phyloP scores from a whole-genome alignment of 2,329 filamentous ascomycete species.

The Monascus ruber region DNA sequence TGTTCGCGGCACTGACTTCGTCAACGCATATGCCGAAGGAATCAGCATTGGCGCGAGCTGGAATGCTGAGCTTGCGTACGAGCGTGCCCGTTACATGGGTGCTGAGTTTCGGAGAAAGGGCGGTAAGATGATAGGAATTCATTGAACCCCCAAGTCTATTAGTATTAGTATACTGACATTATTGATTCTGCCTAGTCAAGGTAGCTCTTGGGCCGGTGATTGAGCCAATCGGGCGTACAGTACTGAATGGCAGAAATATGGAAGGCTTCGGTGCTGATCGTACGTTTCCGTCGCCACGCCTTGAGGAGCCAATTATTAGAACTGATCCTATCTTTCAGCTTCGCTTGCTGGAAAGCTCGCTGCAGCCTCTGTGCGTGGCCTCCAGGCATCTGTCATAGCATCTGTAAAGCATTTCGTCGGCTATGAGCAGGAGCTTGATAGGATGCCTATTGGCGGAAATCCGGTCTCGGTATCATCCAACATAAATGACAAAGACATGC shows the following conservation, averaged over 20 bases:
- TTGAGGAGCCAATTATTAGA: slow-evolving; percentile 30
- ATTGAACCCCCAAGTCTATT: slow-evolving; percentile 19
- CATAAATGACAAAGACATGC: slow-evolving; percentile 53
- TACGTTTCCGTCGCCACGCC: slow-evolving; percentile 26
- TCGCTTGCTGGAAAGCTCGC: slow-evolving; percentile 7
- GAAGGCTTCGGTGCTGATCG: slow-evolving; percentile 31
- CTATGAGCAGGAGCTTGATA: slow-evolving; percentile 48
- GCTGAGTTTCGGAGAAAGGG: slow-evolving; percentile 47
- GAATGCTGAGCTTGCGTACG: slow-evolving; percentile 44
- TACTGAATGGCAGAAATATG: slow-evolving; percentile 34
- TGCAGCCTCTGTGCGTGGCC: background rate
- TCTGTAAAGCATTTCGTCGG: slow-evolving; percentile 45
- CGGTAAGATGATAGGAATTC: slow-evolving; percentile 2
- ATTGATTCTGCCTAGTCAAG: background rate
- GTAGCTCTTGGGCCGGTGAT: slow-evolving; percentile 26
- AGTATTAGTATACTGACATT: slow-evolving; percentile 22
- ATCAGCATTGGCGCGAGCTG: slow-evolving; percentile 38
- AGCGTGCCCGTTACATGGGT: slow-evolving; percentile 43
- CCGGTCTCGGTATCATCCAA: slow-evolving; percentile 45
- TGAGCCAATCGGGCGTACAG: slow-evolving; percentile 33
- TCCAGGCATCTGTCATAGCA: slow-evolving; percentile 5
- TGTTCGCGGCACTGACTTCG: slow-evolving; percentile 31
- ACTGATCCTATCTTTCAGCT: slow-evolving; percentile 24
- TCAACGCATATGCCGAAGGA: slow-evolving; percentile 32
- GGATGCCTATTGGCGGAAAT: slow-evolving; percentile 17